Base-by-base conservation (phyloP, 2,329 filamentous ascomycete species). In the Fusarium hostae region DNA sequence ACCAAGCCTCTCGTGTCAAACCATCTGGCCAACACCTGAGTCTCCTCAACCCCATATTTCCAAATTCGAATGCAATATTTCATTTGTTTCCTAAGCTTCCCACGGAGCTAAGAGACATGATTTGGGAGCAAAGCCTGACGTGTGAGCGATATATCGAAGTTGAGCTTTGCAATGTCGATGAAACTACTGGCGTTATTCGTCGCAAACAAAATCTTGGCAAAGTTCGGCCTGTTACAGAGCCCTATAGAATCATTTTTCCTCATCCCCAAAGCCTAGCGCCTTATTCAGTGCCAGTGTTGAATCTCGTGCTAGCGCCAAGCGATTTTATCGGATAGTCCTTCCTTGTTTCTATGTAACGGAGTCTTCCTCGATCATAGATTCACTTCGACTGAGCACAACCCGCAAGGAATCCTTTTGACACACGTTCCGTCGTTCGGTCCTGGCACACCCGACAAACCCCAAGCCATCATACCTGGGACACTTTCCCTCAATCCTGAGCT, bases 191-290 rank as follows among this genome's bases (percentile, higher is more conserved):
- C 13, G 12, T 9, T 10, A 10, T 20, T 6, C 8, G 1, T 20
- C 24, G 18, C 7, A 4, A 11, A 18, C 10, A 8, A 24, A 16
- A 10, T 8, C 11, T 4, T 26, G 11, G 24, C 4, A 13, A 9
- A 4, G 5, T 9, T 16, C 7, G 28, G 28, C n/a, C 15, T 22
- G 10, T 48, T 1, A 9, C 15, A 3, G 15, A 1, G n/a, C 45
- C 20, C 18, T 50, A 32, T 0, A 0, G 3, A 6, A 18, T 4
- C 32, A 3, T 24, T 24, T 24, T 50, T 0, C 28, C 16, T 4
- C 3, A 24, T 34, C 7, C 45, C 45, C 28, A 22, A 50, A 32
- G 15, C 28, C 3, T 0, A 24, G 45, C 3, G 45, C 45, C 10
- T 22, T 48, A 3, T 34, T 13, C n/a, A 12, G n/a, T 18, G 12